Base-by-base conservation (phyloP, 805 yeast genomes). In the Schwanniomyces vanrijiae region DNA sequence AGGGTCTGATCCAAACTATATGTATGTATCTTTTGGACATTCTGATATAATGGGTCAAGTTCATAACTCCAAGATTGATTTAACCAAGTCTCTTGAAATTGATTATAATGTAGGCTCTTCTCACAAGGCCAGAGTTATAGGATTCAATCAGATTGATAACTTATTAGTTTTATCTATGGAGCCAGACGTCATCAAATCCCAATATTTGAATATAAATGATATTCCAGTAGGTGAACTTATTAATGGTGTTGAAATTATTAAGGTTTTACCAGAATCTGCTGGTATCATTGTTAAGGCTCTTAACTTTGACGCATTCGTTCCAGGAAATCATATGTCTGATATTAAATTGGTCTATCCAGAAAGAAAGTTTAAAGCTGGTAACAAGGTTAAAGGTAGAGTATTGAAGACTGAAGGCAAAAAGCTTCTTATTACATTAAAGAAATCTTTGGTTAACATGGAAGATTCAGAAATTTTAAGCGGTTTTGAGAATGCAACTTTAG, bases 291-390 rank as follows among this genome's bases (percentile, higher is more conserved):
- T 94, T 25, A 82, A 80, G 56, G 59, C 90, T 9, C 82, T 84
- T 49, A 83, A 81, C 44, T 88, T 86, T 54, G 83, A 78, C 37
- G 99, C 90, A 4, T 69, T 78, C 52, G 98, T 89, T 24, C 85
- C 88, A 11, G 73, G 82, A 22, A 60, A 71, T 21, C 96, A 92
- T 58, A 80, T 94, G 65, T 84, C 96, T 55, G 99, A 94, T 65
- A 77, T 87, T 48, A 85, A 83, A 61, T 74, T 92, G 52, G 81
- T 82, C 2, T 86, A 92, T 60, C 99, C 99, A 5, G 98, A 94
- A 68, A 81, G 94, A 73, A 89, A 90, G 59, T 92, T 85, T 76
- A 88, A 88, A 66, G 82, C 84, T 38, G 98, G 97, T 9, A 73
- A 86, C 37, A 86, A 84, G 55, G 88, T 89, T 25, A 86, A 78